phyloP scores from a whole-genome alignment of 306 rosid species.

The Betula pendula region DNA sequence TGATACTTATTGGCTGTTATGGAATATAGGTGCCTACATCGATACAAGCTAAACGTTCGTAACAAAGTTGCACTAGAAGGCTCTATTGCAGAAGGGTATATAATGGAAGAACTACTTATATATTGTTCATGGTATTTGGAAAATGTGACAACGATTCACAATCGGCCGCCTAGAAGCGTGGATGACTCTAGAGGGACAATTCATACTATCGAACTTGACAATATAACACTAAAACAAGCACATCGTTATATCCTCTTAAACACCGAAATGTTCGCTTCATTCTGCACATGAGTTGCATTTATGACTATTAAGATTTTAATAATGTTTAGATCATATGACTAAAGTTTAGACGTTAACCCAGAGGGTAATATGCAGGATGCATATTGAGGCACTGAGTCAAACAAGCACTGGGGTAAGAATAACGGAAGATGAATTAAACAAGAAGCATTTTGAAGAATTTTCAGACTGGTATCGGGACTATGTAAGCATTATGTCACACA shows the following conservation, averaged over 20 bases:
- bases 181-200: neutral
- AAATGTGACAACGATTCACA: neutral
- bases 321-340: neutral
- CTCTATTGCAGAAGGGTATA: neutral
- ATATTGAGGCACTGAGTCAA: too few species aligned
- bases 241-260: neutral
- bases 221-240: neutral
- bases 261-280: too few species aligned
- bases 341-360: neutral
- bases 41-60: too few species aligned
- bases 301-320: neutral
- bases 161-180: too few species aligned
- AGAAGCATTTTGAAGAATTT: too few species aligned
- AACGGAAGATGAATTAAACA: too few species aligned
- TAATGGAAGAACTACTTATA: neutral
- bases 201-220: neutral
- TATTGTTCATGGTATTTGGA: neutral
- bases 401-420: too few species aligned
- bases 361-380: neutral
- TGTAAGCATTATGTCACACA: too few species aligned
- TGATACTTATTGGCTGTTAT: too few species aligned
- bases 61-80: neutral
- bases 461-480: too few species aligned
- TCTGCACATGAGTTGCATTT: neutral
- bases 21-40: too few species aligned